Base-by-base conservation (phyloP, 2,329 filamentous ascomycete genomes). In the Fusarium sp. region DNA sequence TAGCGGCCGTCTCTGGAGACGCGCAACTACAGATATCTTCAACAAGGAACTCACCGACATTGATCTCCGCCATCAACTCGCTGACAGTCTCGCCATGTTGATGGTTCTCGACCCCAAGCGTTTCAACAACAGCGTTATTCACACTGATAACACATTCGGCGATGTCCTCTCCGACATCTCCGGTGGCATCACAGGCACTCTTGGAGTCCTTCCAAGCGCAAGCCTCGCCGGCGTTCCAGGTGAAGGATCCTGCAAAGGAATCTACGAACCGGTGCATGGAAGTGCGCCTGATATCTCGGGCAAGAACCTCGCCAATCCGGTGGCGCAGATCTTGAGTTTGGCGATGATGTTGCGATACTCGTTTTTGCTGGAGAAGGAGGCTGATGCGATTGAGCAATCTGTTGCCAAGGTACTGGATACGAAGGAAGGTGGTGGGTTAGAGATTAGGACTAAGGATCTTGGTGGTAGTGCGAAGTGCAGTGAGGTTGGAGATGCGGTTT, bases 251-350 rank as follows among this genome's bases (percentile, higher is more conserved):
- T 82, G 80, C 75, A 93, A 92, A 74, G 91, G 92, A 68, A 93
- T 94, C 74, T 94, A 93, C 78, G 92, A 94, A 83, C 92, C 92
- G 7, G 93, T 94, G 60, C 92, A 94, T 78, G 92, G 91, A 84
- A 88, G 78, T 57, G 92, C 92, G 4, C 92, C 92, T 15, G 92
- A 94, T 74, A 94, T 94, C 71, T 89, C 90, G 12, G 92, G 92
- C 62, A 87, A 92, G 79, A 90, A 90, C 42, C 86, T 93, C 45
- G 91, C 92, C 59, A 94, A 94, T 82, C 92, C 92, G 0, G 86
- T 94, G 38, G 92, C 91, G 2, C 89, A 91, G 73, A 89, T 94
- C 36, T 85, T 94, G 42, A 93, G 91, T 54, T 82, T 93, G 31
- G 90, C 90, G 61, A 92, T 94, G 91, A 88, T 94, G 86, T 84